Conservation (phyloP, 1,139 yeast genomes). For the Hemisphaericaspora xylanilytica region DNA sequence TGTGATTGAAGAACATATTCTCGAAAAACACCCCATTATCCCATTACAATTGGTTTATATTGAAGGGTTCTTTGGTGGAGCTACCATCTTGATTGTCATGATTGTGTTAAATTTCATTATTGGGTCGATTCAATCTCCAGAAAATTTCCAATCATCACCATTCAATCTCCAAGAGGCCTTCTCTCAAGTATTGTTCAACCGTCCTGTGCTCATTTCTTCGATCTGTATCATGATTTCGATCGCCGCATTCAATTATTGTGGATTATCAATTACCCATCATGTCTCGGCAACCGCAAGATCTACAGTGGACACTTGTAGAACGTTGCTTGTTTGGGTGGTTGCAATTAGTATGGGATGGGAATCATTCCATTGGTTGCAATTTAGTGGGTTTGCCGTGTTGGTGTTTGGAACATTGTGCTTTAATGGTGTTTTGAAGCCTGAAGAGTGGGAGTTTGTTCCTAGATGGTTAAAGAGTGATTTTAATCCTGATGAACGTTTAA, state of each 20-base stretch:
- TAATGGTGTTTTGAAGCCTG: conserved; percentile 63
- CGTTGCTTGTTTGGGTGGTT: conserved; percentile 73
- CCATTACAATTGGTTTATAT: conserved; percentile 71
- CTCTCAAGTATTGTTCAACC: conserved; percentile 45
- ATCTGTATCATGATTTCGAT: conserved; percentile 69
- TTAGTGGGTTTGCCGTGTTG: conserved; percentile 59
- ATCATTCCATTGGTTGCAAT: conserved; percentile 56
- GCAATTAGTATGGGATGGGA: conserved; percentile 82
- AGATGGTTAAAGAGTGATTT: conserved; percentile 28
- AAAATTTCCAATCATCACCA: conserved; percentile 41
- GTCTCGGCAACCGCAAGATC: conserved; percentile 78
- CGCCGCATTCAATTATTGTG: conserved; percentile 71
- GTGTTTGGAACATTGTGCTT: conserved; percentile 75
- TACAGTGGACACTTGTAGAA: conserved; percentile 77
- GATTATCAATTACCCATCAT: conserved; percentile 63
- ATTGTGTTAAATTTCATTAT: conserved; percentile 41
- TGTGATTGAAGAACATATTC: conserved; percentile 72
- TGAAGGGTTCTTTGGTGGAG: conserved; percentile 70
- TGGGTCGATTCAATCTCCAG: conserved; percentile 31
- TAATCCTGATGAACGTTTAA: conserved; percentile 18
- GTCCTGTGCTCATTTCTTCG: conserved; percentile 50
- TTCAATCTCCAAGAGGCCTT: conserved; percentile 59
- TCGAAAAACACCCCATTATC: conserved; percentile 50
- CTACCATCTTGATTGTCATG: conserved; percentile 45
- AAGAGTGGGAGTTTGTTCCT: conserved; percentile 48